Base-by-base conservation (phyloP, 805 yeast genomes). In the Lachancea thermotolerans region DNA sequence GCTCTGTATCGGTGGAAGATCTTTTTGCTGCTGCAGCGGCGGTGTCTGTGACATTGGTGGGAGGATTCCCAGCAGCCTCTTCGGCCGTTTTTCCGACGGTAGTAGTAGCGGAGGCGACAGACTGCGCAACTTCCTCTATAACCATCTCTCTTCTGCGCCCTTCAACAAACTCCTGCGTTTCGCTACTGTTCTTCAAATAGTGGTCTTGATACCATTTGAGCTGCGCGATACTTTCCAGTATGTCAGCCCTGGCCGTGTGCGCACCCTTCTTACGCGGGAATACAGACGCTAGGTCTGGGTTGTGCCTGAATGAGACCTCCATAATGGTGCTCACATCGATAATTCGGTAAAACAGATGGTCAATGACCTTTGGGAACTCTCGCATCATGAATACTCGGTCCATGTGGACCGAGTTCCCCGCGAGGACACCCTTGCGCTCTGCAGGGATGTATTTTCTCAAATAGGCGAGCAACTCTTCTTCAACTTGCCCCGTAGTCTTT, bases 371-470 rank as follows among this genome's bases (percentile, higher is more conserved):
- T 0, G 98, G 98, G 69, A 93, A 81, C 57, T 91, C 96, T 43
- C 77, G 73, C 60, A 79, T 68, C 83, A 93, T 75, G 65, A 91
- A 93, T 41, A 84, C 72, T 47, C 88, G 76, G 62, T 93, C 99
- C 81, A 87, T 82, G 63, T 93, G 97, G 15, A 93, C 81, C 0
- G 95, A 77, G 55, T 91, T 93, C 1, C 99, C 99, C 0, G 95
- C 95, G 44, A 93, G 65, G 0, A 93, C 66, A 2, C 89, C 97
- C 15, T 69, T 66, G 2, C 78, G 69, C 10, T 69, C 67, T 12
- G 68, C 68, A 2, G 77, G 76, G 9, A 85, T 71, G 53, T 71
- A 77, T 51, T 68, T 69, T 52, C 72, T 60, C 42, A 93, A 66
- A 57, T 87, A 91, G 5, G 57, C 70, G 41, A 81, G 60, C 42